These are phyloP conservation scores for Capsicum rhomboideum DNA, from an alignment of 257 asterid genomes.

Conservation along the genomic window DNA sequence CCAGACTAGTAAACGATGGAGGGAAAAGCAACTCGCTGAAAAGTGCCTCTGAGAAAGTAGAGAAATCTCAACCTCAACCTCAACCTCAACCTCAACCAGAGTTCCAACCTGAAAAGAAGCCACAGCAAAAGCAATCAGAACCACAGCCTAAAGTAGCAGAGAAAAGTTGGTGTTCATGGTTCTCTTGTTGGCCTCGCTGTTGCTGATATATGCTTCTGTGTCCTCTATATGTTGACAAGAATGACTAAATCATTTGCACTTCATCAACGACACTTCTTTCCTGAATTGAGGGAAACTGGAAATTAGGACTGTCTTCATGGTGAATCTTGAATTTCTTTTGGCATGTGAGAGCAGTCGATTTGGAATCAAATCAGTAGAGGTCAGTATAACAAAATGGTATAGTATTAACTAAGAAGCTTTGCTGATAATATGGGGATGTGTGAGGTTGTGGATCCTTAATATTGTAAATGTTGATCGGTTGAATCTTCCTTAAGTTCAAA, in stretches of 20 bases:
- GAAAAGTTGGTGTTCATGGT: constrained; percentile 6
- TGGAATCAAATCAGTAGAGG: neutral
- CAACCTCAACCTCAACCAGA: neutral
- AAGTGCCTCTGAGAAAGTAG: constrained; percentile 20
- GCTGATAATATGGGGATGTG: neutral
- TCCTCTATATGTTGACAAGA: neutral
- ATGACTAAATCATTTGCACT: neutral
- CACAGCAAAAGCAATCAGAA: neutral
- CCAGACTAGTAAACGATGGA: constrained; percentile 34
- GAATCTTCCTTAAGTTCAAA: neutral
- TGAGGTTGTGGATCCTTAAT: neutral
- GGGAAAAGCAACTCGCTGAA: constrained; percentile 19
- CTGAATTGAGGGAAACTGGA: neutral
- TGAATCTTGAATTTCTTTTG: neutral
- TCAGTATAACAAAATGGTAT: neutral
- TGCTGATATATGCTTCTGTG: neutral
- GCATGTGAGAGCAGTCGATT: neutral
- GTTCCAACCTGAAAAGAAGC: neutral
- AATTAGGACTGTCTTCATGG: neutral
- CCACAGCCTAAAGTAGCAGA: constrained; percentile 6
- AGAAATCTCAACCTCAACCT: neutral
- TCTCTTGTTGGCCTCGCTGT: constrained; percentile 8
- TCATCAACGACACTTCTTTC: neutral
- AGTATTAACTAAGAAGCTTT: too few relatives aligned
- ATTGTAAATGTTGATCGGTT: neutral